Evolutionary conservation across 2,329 filamentous ascomycete species (phyloP).

Genomic region (Botrytis squamosa): DNA sequence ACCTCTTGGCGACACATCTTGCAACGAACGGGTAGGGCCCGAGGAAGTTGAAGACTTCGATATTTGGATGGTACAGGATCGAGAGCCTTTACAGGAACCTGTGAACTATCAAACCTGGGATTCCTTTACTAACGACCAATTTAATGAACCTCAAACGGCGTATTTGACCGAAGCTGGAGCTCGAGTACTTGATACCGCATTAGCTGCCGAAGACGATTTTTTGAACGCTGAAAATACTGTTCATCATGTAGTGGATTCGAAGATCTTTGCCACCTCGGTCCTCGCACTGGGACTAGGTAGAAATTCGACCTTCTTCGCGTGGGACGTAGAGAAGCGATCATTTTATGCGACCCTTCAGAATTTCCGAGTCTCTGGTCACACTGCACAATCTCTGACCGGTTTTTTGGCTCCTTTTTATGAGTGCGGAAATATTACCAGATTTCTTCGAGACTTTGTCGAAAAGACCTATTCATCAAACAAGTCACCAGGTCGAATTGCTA

Average conservation of each 20-base stretch:
- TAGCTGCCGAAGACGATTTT: constrained; percentile 46
- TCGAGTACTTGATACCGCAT: constrained; percentile 62
- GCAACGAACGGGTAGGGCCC: constrained; percentile 29
- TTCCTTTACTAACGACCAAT: constrained; percentile 52
- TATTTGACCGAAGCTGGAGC: constrained; percentile 70
- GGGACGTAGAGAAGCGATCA: constrained; percentile 50
- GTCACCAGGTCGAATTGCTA: constrained; percentile 37
- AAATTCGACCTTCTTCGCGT: constrained; percentile 69
- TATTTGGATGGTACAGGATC: constrained; percentile 49
- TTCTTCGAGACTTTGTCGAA: constrained; percentile 36
- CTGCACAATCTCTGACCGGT: constrained; percentile 52
- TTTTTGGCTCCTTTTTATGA: constrained; percentile 42
- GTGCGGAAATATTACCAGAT: constrained; percentile 40
- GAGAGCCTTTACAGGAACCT: constrained; percentile 32
- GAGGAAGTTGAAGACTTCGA: constrained; percentile 38
- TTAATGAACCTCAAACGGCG: constrained; percentile 45
- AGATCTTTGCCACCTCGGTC: constrained; percentile 55
- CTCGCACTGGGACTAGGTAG: constrained; percentile 67
- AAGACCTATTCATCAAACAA: constrained; percentile 34
- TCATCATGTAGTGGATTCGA: constrained; percentile 48
- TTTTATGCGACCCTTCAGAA: constrained; percentile 52
- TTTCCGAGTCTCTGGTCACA: constrained; percentile 49
- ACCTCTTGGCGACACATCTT: background rate
- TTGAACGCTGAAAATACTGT: constrained; percentile 42
- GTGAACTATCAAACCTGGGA: constrained; percentile 66